Conservation (phyloP, 1,284 basidiomycete genomes). For the Sanghuangporus sanghuang region DNA sequence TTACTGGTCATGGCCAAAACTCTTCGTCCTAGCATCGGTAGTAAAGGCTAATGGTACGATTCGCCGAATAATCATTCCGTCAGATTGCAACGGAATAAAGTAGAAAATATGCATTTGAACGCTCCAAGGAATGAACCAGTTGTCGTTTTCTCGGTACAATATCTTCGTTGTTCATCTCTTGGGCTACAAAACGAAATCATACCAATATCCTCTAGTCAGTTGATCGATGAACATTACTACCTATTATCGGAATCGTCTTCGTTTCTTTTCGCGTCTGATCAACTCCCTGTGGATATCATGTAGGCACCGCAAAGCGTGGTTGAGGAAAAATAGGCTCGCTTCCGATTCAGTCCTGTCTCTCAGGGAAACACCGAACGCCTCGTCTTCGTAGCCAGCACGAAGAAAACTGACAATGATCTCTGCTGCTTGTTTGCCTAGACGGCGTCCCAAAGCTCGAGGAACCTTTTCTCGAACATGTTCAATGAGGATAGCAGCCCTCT, state of each 20-base stretch:
- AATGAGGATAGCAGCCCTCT: background rate
- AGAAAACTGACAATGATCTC: background rate
- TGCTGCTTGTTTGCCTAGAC: background rate
- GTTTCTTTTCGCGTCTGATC: background rate
- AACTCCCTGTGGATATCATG: background rate
- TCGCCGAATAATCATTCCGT: too few species aligned
- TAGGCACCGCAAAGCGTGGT: background rate
- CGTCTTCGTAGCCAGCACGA: background rate
- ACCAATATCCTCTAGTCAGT: too few species aligned
- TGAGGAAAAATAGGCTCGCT: background rate
- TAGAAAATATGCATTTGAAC: too few species aligned
- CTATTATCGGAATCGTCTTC: background rate
- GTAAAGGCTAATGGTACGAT: too few species aligned
- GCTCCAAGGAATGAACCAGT: too few species aligned
- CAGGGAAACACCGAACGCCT: background rate
- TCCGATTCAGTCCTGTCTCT: background rate
- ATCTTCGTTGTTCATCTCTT: too few species aligned
- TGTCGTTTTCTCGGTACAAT: too few species aligned
- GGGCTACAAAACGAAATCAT: too few species aligned
- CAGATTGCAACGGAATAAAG: too few species aligned
- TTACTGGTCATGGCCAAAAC: too few species aligned
- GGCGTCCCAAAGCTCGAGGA: background rate
- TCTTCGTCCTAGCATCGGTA: too few species aligned
- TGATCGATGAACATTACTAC: too few species aligned
- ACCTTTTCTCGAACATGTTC: background rate